Conservation (phyloP, 148 eudicot genomes). For the Dianthus caryophyllus region DNA sequence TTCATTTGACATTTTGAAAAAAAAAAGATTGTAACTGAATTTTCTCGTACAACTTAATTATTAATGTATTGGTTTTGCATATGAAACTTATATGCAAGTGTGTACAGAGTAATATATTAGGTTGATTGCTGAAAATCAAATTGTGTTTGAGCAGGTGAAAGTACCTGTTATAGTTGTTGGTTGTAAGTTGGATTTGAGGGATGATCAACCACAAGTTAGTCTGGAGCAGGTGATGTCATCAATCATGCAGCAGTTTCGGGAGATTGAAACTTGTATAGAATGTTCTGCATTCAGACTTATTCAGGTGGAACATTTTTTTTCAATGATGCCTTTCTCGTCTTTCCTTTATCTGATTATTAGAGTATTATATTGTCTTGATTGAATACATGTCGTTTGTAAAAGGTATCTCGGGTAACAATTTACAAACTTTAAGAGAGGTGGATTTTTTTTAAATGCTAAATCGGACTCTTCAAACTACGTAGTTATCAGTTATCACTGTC, state of each 20-base stretch:
- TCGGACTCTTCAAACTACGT: background rate
- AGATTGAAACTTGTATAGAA: slow-evolving; percentile 94
- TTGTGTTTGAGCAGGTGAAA: slow-evolving; percentile 50
- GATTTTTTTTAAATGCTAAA: background rate
- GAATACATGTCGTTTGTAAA: background rate
- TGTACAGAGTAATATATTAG: background rate
- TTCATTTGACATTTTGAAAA: too few species aligned
- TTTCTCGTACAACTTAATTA: too few species aligned
- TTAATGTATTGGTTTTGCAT: background rate
- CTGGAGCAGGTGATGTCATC: slow-evolving; percentile 95
- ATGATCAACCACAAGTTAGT: slow-evolving; percentile 62
- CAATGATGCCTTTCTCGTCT: too few species aligned
- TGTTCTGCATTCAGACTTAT: slow-evolving; percentile 77
- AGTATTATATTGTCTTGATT: background rate
- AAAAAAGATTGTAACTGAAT: too few species aligned
- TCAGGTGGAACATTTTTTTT: slow-evolving; percentile 51
- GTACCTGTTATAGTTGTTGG: slow-evolving; percentile 97
- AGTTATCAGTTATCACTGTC: background rate
- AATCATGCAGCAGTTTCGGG: slow-evolving; percentile 92
- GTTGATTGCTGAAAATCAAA: background rate
- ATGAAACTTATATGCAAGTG: background rate
- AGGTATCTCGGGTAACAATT: background rate
- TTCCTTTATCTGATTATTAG: background rate
- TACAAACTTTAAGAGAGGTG: background rate
- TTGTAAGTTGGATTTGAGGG: slow-evolving; percentile 88